Conservation (phyloP, 1,284 basidiomycete species). For the Rhodotorula sp. region DNA sequence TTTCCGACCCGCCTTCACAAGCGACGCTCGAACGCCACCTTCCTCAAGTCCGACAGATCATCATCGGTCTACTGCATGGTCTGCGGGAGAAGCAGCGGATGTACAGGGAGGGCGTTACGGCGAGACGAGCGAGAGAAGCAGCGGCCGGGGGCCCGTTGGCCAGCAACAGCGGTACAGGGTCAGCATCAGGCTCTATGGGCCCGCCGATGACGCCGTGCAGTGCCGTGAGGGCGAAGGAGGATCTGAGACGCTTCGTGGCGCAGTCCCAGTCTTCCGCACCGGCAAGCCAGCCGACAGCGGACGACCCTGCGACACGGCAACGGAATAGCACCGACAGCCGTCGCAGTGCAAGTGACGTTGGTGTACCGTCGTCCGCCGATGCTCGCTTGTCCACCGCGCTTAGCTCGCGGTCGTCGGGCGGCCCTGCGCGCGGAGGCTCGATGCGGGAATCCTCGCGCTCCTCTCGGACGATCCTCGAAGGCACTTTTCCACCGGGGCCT, state of each 20-base stretch:
- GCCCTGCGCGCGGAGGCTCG: neutral
- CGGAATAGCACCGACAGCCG: constrained; percentile 8
- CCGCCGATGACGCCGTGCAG: constrained; percentile 28
- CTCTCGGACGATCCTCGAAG: constrained; percentile 9
- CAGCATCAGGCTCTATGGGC: neutral
- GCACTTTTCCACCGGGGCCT: neutral
- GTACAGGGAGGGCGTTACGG: constrained; percentile 52
- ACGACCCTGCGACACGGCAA: neutral
- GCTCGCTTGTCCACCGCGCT: constrained; percentile 3
- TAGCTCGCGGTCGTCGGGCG: neutral
- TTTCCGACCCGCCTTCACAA: constrained; percentile 77
- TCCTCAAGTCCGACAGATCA: constrained; percentile 87
- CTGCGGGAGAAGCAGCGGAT: constrained; percentile 85
- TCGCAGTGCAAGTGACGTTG: constrained; percentile 1
- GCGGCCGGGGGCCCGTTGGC: neutral
- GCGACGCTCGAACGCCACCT: constrained; percentile 86
- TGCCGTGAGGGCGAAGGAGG: constrained; percentile 27
- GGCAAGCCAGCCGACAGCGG: neutral
- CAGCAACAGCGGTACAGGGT: neutral
- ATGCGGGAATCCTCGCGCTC: constrained; percentile 14
- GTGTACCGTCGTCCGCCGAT: neutral
- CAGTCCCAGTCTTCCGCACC: constrained; percentile 20
- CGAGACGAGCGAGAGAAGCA: constrained; percentile 14
- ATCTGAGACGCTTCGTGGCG: constrained; percentile 34
- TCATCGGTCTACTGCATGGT: constrained; percentile 86